A percentile compares a stretch with the other conserved stretches of the same genome.
phyloP scores from a whole-genome alignment of 306 rosid species.

The Ormosia semicastrata region DNA sequence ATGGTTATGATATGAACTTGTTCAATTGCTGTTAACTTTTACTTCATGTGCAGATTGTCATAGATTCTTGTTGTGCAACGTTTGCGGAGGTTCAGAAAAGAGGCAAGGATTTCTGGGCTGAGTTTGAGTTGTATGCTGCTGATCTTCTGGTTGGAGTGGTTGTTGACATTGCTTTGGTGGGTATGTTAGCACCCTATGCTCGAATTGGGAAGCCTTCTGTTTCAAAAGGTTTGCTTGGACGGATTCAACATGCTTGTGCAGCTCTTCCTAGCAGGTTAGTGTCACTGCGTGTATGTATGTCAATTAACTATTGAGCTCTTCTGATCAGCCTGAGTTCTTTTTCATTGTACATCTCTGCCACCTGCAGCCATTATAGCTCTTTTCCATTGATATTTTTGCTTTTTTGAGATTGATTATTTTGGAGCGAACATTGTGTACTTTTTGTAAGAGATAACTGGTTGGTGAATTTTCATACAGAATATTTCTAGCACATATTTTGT shows the following conservation, averaged over 20 bases:
- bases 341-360: not conserved
- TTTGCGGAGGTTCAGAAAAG: slow-evolving; percentile 93
- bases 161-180: slow-evolving; percentile 90
- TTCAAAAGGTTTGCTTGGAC: slow-evolving; percentile 77
- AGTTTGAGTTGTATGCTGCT: slow-evolving; percentile 87
- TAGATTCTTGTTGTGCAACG: slow-evolving; percentile 95
- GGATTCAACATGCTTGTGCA: slow-evolving; percentile 62
- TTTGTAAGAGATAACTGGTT: not conserved
- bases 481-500: not conserved
- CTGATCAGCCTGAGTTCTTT: not conserved
- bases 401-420: not conserved
- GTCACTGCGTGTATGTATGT: not conserved
- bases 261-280: slow-evolving; percentile 93
- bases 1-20: not conserved
- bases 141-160: slow-evolving; percentile 89
- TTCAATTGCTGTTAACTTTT: not conserved
- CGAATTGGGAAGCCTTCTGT: slow-evolving; percentile 70
- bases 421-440: not conserved
- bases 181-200: slow-evolving; percentile 87
- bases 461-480: not conserved
- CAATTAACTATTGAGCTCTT: not conserved
- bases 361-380: not conserved
- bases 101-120: slow-evolving; percentile 90
- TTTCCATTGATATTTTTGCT: not conserved
- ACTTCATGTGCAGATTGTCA: slow-evolving; percentile 59